Evolutionary conservation across 768 basidiomycete species (phyloP), one percentile per base, ranked within the genome.

Genomic region (Lyophyllum semitale): DNA sequence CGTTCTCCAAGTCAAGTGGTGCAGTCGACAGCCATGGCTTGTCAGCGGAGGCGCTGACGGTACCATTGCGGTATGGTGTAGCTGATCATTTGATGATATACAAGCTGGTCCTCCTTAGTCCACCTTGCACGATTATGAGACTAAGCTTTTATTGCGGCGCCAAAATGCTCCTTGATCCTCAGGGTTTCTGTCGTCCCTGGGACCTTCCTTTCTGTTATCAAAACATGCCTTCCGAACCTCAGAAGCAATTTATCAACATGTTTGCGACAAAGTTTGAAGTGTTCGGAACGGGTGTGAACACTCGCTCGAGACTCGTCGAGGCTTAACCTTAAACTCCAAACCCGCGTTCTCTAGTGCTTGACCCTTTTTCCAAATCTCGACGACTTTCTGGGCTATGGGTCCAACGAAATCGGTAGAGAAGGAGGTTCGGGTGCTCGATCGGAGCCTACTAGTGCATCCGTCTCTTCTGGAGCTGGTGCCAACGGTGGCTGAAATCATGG

Each of bases 41-140:
- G 79, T 95, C 55, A 93, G 89, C 63, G 87, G 89, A 33, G 97
- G 95, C 23, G 93, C 97, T 33, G 97, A 99, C 72, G 95, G 97
- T 37, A 82, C 83, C 57, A 87, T 90, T 42, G 73, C 84, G 52
- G 82, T 98, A 51, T 99, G 96, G 97, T 92, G 85, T 77, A 89
- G 86, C 74, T 91, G 67, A 72, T 48, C 49, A 32, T 42, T 57
- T 44, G 50, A 58, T 59, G 25, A 41, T 55, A 48, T 17, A 48
- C 50, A 45, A 46, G n/a, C n/a, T n/a, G n/a, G n/a, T n/a, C n/a
- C n/a, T n/a, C n/a, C n/a, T 38, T 17, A 29, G 6, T 20, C 12
- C 47, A 13, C 32, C 27, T 55, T 53, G 46, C 18, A 20, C 12
- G 18, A 18, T 50, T 48, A 13, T 22, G 18, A 25, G 29, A 12